Evolutionary conservation across 805 yeast species (phyloP), one percentile per base, ranked within the genome.

Genomic region (Lachancea waltii): DNA sequence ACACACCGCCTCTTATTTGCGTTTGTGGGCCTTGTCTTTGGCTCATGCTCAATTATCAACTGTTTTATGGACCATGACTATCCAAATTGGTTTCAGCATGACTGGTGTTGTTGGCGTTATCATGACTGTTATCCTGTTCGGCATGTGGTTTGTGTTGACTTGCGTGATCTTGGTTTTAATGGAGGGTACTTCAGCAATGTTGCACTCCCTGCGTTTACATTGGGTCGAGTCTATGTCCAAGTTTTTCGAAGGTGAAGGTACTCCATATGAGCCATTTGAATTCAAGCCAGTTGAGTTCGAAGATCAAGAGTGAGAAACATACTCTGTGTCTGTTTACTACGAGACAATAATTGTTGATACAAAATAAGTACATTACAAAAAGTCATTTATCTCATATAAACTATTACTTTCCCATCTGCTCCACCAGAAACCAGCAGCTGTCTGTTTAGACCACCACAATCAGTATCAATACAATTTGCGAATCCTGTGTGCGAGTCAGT

Each of bases 111-210:
- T 58, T 14, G 85, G 85, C 7, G 73, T 77, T 5, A 41, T 75
- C 27, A 71, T 72, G 72, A 72, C 79, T 2, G 77, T 79, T 14
- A 56, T 74, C 19, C 60, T 81, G 38, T 81, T 81, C 63, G 83
- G 77, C 21, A 72, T 81, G 76, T 81, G 89, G 89, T 81, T 81
- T 58, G 70, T 73, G 5, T 65, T 81, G 48, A 80, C 87, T 0
- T 80, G 78, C 26, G 70, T 77, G 48, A 77, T 81, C 29, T 64
- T 81, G 54, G 87, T 81, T 33, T 67, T 79, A 34, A 81, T 81
- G 89, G 89, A 81, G 62, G 89, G 89, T 40, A 81, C 87, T 0
- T 79, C 85, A n/a, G 87, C 87, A 15, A 81, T 81, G 89, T 66
- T 81, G 52, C 89, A 81, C 57, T 74, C 84, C 11, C 69, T 81